A percentile compares a stretch with the other conserved stretches of the same genome.
phyloP scores from a whole-genome alignment of 306 rosid genomes.

The Glycine latifolia region DNA sequence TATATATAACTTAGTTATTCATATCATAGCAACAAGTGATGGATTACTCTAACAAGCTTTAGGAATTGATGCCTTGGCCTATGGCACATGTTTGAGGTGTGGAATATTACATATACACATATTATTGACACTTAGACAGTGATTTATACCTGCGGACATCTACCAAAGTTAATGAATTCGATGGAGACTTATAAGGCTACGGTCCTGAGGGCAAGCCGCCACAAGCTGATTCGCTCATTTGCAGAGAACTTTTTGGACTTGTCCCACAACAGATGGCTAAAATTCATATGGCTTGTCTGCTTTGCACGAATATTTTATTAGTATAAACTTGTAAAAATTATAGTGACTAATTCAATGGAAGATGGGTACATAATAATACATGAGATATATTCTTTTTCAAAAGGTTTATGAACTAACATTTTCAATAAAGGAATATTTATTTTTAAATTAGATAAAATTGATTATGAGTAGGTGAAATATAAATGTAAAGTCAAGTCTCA shows the following conservation, averaged over 20 bases:
- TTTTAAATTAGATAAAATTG: not conserved
- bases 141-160: conserved; percentile 46
- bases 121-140: conserved; percentile 42
- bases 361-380: not conserved
- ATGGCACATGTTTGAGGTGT: conserved; percentile 51
- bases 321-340: not conserved
- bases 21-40: conserved; percentile 36
- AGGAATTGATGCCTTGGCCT: conserved; percentile 55
- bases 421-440: not conserved
- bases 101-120: conserved; percentile 41
- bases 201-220: conserved; percentile 30
- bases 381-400: not conserved
- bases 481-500: no score
- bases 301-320: conserved; percentile 3
- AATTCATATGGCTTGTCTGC: conserved; percentile 13
- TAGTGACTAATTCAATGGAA: conserved; percentile 1
- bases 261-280: conserved; percentile 32
- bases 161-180: conserved; percentile 38
- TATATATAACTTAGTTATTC: conserved; percentile 36
- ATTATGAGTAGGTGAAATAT: not conserved
- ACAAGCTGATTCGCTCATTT: conserved; percentile 37
- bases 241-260: conserved; percentile 40
- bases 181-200: conserved; percentile 25
- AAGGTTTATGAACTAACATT: conserved; percentile 1
- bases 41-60: conserved; percentile 38